phyloP scores from a whole-genome alignment of 805 yeast species.

The Sugiyamaella chiloensis region DNA sequence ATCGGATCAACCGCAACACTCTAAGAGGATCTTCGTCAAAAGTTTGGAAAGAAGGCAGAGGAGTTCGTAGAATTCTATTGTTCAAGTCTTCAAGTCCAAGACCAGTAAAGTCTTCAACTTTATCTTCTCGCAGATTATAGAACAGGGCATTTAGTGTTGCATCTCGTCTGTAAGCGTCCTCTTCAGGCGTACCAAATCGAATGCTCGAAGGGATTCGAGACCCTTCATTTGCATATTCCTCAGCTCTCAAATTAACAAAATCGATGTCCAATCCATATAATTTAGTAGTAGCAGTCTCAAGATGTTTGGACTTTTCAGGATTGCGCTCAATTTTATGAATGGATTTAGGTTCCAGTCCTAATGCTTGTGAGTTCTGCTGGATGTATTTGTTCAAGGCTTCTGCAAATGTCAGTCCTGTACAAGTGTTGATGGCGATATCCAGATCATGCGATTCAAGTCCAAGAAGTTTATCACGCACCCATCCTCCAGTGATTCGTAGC shows the following conservation, averaged over 20 bases:
- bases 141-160: conserved; percentile 93
- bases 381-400: conserved; percentile 53
- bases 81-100: conserved; percentile 70
- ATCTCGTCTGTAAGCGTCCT: conserved; percentile 91
- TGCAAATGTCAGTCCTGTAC: conserved; percentile 88
- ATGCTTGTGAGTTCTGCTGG: conserved; percentile 30
- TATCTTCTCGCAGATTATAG: conserved; percentile 65
- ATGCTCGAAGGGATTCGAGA: conserved; percentile 78
- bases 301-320: conserved; percentile 93
- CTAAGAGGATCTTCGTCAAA: conserved; percentile 93
- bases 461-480: conserved; percentile 94
- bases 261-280: conserved; percentile 83
- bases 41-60: conserved; percentile 78
- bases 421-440: conserved; percentile 82
- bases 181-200: conserved; percentile 81
- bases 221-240: conserved; percentile 69
- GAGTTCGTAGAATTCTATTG: conserved; percentile 76
- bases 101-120: conserved; percentile 83
- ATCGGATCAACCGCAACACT: conserved; percentile 78
- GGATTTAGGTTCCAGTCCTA: conserved; percentile 31
- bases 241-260: conserved; percentile 87
- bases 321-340: conserved; percentile 84
- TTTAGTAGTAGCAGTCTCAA: conserved; percentile 94
- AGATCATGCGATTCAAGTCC: conserved; percentile 80
- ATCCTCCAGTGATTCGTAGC: conserved; percentile 90